phyloP scores from a whole-genome alignment of 2,329 filamentous ascomycete species.

The Aureobasidium sp. region DNA sequence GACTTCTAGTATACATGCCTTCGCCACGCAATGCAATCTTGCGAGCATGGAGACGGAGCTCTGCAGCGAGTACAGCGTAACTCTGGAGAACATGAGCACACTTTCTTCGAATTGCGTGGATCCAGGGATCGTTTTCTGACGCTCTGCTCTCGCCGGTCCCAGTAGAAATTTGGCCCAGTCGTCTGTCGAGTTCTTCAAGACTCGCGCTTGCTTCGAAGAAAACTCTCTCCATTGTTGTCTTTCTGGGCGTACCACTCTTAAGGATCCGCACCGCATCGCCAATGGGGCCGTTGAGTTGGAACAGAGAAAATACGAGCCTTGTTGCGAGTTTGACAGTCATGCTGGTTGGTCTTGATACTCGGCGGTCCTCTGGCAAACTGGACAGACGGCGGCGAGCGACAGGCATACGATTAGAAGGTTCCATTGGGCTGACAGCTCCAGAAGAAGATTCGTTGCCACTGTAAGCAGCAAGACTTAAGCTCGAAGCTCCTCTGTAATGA shows the following conservation, averaged over 20 bases:
- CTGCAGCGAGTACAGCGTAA: slow-evolving; percentile 40
- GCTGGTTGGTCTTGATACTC: slow-evolving; percentile 14
- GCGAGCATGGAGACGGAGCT: slow-evolving; percentile 38
- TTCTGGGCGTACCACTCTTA: slow-evolving; percentile 11
- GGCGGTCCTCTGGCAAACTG: slow-evolving; percentile 15
- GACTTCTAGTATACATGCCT: slow-evolving; percentile 47
- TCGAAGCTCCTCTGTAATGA: slow-evolving; percentile 24
- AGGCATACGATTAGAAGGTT: slow-evolving; percentile 12
- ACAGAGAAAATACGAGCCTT: slow-evolving; percentile 12
- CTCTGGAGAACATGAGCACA: slow-evolving; percentile 42
- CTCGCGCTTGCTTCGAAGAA: slow-evolving; percentile 45
- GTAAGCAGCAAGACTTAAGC: slow-evolving; percentile 18
- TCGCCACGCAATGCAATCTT: slow-evolving; percentile 49
- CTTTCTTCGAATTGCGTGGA: slow-evolving; percentile 25
- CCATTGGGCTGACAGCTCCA: slow-evolving; percentile 24
- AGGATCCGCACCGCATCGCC: slow-evolving; percentile 15
- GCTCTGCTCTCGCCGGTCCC: slow-evolving; percentile 38
- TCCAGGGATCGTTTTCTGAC: slow-evolving; percentile 10
- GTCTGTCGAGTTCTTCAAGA: slow-evolving; percentile 48
- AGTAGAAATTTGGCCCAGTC: slow-evolving; percentile 41
- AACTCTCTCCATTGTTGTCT: slow-evolving; percentile 11
- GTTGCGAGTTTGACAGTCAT: slow-evolving; percentile 13
- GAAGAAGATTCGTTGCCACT: slow-evolving; percentile 24
- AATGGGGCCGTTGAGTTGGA: slow-evolving; percentile 14
- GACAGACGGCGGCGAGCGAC: slow-evolving; percentile 13